Evolutionary conservation across 192 early-diverging fungal genomes (phyloP).

Genomic region (Podila clonocystis): DNA sequence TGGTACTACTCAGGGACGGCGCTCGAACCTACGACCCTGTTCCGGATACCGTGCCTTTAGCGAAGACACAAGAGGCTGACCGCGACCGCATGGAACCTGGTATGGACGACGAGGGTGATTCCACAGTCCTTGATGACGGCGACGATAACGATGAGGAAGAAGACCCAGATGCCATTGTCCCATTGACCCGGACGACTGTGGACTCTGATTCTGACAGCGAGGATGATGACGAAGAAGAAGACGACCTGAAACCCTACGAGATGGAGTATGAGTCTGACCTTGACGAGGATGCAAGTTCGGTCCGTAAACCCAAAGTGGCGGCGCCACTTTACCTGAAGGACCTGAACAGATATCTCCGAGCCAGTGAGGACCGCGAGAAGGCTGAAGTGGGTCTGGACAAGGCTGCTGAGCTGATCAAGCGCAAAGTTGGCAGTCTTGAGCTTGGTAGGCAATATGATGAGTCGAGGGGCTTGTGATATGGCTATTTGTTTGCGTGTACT

Average conservation of each 20-base stretch:
- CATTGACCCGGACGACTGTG: not conserved
- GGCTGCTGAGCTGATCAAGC: slow-evolving; percentile 36
- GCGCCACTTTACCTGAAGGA: slow-evolving; percentile 29
- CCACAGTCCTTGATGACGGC: not conserved
- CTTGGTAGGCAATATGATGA: slow-evolving; percentile 7
- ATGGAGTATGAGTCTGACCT: slow-evolving; percentile 46
- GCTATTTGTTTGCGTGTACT: not conserved
- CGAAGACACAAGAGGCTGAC: too few relatives aligned
- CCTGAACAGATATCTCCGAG: slow-evolving; percentile 22
- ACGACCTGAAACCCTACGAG: slow-evolving; percentile 32
- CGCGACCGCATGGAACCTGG: too few relatives aligned
- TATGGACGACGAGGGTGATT: not conserved
- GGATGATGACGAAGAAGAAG: slow-evolving; percentile 2
- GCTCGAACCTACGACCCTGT: too few relatives aligned
- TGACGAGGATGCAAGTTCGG: slow-evolving; percentile 24
- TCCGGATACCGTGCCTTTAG: too few relatives aligned
- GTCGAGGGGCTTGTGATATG: not conserved
- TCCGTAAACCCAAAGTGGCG: slow-evolving; percentile 24
- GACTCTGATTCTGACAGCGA: not conserved
- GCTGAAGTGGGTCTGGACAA: slow-evolving; percentile 25
- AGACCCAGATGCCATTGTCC: not conserved
- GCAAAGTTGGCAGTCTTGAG: slow-evolving; percentile 38
- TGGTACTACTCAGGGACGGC: too few relatives aligned
- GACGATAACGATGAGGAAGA: not conserved
- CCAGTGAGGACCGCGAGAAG: slow-evolving; percentile 44